phyloP scores from a whole-genome alignment of 1,139 yeast genomes.

The Entelexis paramagnoliae region DNA sequence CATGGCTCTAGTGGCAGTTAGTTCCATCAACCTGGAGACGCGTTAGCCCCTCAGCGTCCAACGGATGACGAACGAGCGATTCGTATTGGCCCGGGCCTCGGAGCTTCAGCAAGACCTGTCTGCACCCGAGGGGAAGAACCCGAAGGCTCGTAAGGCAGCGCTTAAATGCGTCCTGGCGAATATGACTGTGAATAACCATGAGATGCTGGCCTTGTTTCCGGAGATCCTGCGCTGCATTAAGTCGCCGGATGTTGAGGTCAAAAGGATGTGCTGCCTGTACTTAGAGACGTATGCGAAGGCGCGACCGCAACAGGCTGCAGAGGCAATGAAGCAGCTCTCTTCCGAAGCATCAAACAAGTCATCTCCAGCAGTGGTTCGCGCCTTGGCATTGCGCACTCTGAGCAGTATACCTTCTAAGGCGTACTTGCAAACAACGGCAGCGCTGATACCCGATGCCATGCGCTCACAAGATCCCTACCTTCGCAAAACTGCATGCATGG shows the following conservation, averaged over 20 bases:
- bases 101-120: constrained; percentile 50
- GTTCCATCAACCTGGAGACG: background rate
- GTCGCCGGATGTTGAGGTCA: constrained; percentile 58
- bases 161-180: constrained; percentile 74
- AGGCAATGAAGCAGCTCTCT: constrained; percentile 48
- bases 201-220: constrained; percentile 55
- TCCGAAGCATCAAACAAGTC: constrained; percentile 40
- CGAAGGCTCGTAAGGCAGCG: constrained; percentile 45
- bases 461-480: constrained; percentile 50
- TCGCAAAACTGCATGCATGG: constrained; percentile 58
- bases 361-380: constrained; percentile 33
- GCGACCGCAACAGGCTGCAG: constrained; percentile 46
- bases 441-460: constrained; percentile 35
- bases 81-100: constrained; percentile 36
- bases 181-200: constrained; percentile 71
- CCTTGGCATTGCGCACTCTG: constrained; percentile 55
- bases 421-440: constrained; percentile 41
- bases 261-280: constrained; percentile 51
- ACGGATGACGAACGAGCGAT: constrained; percentile 19
- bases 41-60: background rate
- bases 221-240: constrained; percentile 55
- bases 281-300: constrained; percentile 50
- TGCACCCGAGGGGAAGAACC: constrained; percentile 41
- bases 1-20: too few relatives aligned
- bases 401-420: constrained; percentile 49